Percentiles rank a stretch among this genome's conserved stretches.
Conservation (phyloP, 306 rosid species). For the Glycine tomentella region DNA sequence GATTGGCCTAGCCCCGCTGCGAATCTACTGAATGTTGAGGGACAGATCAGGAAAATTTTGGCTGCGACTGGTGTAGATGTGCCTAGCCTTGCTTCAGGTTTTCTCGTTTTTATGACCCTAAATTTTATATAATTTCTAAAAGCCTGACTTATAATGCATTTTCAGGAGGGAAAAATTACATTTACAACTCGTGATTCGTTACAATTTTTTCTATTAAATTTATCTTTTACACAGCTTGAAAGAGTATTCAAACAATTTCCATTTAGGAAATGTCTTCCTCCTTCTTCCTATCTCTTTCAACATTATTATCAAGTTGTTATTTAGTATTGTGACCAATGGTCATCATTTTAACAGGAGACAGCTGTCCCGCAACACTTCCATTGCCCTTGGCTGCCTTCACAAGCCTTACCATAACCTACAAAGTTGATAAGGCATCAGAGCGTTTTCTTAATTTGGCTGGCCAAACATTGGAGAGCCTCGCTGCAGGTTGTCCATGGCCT, state of each 20-base stretch:
- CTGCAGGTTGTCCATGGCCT: constrained; percentile 99
- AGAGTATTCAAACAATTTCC: constrained; percentile 5
- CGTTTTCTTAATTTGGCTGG: constrained; percentile 92
- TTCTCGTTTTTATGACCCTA: constrained; percentile 10
- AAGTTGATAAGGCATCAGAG: constrained; percentile 81
- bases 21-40: constrained; percentile 85
- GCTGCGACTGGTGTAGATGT: constrained; percentile 96
- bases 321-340: constrained; percentile 33
- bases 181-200: no score
- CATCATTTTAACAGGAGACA: constrained; percentile 64
- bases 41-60: constrained; percentile 86
- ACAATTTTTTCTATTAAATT: neutral
- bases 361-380: constrained; percentile 94
- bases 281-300: constrained; percentile 36
- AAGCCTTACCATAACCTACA: constrained; percentile 94
- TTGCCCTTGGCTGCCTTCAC: constrained; percentile 97
- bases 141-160: constrained; percentile 28
- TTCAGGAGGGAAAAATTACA: neutral
- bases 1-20: constrained; percentile 99
- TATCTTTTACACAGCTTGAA: neutral
- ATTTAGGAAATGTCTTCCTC: constrained; percentile 32
- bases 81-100: constrained; percentile 96
- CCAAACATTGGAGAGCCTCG: constrained; percentile 88
- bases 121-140: neutral
- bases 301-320: constrained; percentile 15